Evolutionary conservation across 2,329 filamentous ascomycete genomes (phyloP), one percentile per base, ranked within the genome.

Genomic region (Botryosphaeria dothidea): DNA sequence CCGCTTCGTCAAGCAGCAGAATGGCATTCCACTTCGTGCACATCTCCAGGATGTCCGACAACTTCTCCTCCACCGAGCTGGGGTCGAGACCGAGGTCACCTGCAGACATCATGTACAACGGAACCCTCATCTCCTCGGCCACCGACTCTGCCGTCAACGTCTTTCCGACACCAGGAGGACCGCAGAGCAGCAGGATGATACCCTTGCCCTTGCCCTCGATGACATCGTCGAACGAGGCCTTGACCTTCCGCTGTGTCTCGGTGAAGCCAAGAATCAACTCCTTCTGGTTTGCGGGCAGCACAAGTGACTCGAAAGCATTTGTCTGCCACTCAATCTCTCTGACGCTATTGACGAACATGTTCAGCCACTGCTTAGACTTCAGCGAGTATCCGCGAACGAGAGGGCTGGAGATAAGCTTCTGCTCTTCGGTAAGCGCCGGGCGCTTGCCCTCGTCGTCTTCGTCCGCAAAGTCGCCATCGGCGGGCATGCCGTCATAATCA

Each of bases 161-260:
- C 72, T 85, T 86, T 19, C 83, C 84, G 1, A 83, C 80, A 2
- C 83, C 83, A 0, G 83, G 82, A 1, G 79, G 79, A 0, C 83
- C 83, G 52, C 74, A 77, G 6, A 84, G 77, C 3, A 84, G 77
- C 58, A 84, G 72, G 58, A 84, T 82, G 45, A 84, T 76, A 7
- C 83, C 82, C 29, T 77, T 75, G n/a, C 83, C 83, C 69, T 85
- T 85, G 25, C 82, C 83, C 29, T 80, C 76, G 13, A 86, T 81
- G 19, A 85, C 74, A 67, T 85, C 82, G 69, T 84, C 82, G 67
- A 84, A 83, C 68, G 68, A 81, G 60, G 70, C 69, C 34, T 69
- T 68, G 79, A 66, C 81, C 77, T 69, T 65, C n/a, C 65, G 51
- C 51, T 83, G 80, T 7, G 77, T 77, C 23, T 79, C 75, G 11